Evolutionary conservation across 2,329 filamentous ascomycete genomes (phyloP), one percentile per base, ranked within the genome.

Genomic region (Bipolaris sorokiniana): DNA sequence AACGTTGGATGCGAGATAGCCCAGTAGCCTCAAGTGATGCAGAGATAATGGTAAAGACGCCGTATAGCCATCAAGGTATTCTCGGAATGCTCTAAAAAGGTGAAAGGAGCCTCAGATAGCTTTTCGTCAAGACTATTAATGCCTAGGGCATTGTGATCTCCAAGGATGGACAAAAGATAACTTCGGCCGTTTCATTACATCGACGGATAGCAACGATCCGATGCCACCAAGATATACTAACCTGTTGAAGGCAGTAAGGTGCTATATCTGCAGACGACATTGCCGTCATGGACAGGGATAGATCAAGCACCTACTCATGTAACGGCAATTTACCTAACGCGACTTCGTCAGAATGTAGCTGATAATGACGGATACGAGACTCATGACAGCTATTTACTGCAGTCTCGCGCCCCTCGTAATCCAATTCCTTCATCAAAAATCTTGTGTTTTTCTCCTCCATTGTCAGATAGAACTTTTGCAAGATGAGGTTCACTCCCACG

Each of bases 251-350:
- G 56, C 51, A 66, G 42, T 49, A 34, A 28, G 44, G 22, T 56
- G 54, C 61, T 54, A 58, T 59, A 61, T 47, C 16, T 73, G 66
- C 71, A 70, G 62, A 62, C 45, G 52, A 59, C 56, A 62, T 52
- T 46, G 58, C 54, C 48, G 59, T 55, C 48, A 61, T 58, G 56
- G 34, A 63, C 65, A 56, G 53, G 67, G 70, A 64, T 67, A 73
- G 67, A 67, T 73, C 55, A 47, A 55, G 36, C 68, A 63, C 65
- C 67, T 54, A 56, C 73, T 72, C 71, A 73, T 69, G 68, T 73
- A 72, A 73, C 63, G 67, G 61, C 62, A 63, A 56, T 73, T 72
- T 73, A 73, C 71, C 71, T 74, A 73, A 75, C 66, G 66, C 61
- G 50, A 61, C 64, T 59, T 66, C 49, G 72, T 73, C 68, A 74